Percentiles rank a stretch among this genome's conserved stretches.
Conservation (phyloP, 2,329 filamentous ascomycete genomes). For the Sporothrix inflata region DNA sequence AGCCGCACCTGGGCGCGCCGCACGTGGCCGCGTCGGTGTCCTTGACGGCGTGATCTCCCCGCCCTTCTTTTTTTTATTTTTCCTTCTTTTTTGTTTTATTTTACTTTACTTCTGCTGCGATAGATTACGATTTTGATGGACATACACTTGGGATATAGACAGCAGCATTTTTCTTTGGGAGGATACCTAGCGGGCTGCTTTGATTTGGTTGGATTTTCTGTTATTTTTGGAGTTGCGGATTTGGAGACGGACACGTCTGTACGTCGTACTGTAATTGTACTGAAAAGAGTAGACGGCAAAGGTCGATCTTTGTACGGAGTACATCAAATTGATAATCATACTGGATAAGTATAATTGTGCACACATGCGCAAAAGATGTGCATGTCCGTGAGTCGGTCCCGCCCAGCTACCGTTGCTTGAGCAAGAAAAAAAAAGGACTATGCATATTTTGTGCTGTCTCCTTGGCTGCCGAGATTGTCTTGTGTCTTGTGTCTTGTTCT, state of each 20-base stretch:
- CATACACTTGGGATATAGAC: background rate
- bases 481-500: background rate
- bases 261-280: too few relatives aligned
- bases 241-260: background rate
- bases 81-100: background rate
- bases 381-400: too few relatives aligned
- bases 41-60: background rate
- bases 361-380: background rate
- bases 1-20: constrained; percentile 36
- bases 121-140: background rate
- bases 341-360: background rate
- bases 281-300: background rate
- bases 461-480: too few relatives aligned
- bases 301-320: too few relatives aligned
- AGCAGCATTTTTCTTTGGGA: constrained; percentile 7
- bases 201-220: background rate
- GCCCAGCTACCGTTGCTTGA: background rate
- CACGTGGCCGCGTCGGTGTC: background rate
- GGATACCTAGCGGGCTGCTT: background rate
- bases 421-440: background rate
- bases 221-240: background rate
- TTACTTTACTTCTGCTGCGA: background rate
- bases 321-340: background rate
- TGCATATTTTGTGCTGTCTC: background rate
- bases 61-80: background rate